Conservation (phyloP, 2,329 filamentous ascomycete species). For the Phaeosphaeriaceae sp. region DNA sequence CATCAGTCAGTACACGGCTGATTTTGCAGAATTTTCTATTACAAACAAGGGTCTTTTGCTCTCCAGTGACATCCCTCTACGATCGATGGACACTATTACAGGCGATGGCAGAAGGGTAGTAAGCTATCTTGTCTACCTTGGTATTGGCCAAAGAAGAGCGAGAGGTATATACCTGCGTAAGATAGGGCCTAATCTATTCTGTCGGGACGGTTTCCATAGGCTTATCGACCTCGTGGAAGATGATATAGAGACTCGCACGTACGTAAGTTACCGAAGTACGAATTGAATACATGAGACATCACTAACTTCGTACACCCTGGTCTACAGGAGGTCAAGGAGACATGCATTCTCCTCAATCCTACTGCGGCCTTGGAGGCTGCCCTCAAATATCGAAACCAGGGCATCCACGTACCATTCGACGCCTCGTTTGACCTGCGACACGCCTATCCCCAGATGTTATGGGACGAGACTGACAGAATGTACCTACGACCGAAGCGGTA, state of each 20-base stretch:
- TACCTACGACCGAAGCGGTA: slow-evolving; percentile 3
- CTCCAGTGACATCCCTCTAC: not conserved
- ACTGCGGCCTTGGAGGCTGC: not conserved
- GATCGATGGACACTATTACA: not conserved
- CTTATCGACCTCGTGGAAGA: not conserved
- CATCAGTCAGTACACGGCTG: not conserved
- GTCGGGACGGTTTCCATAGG: not conserved
- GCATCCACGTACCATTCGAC: not conserved
- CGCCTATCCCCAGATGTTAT: not conserved
- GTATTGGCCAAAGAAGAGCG: not conserved
- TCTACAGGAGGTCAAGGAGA: slow-evolving; percentile 1
- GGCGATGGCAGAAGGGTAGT: not conserved
- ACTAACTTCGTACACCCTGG: too few relatives aligned
- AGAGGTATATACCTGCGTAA: slow-evolving; percentile 2
- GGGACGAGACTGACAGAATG: slow-evolving; percentile 3
- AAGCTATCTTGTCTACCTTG: not conserved
- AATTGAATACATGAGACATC: too few relatives aligned
- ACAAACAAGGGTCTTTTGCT: slow-evolving; percentile 4
- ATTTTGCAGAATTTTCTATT: slow-evolving; percentile 5
- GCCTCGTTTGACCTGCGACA: not conserved
- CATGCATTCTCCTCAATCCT: slow-evolving; percentile 1
- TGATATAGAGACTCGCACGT: not conserved
- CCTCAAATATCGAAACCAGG: not conserved
- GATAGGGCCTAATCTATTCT: slow-evolving; percentile 1
- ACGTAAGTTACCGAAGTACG: too few relatives aligned